phyloP scores from a whole-genome alignment of 2,329 filamentous ascomycete genomes.

The Neonectria punicea region DNA sequence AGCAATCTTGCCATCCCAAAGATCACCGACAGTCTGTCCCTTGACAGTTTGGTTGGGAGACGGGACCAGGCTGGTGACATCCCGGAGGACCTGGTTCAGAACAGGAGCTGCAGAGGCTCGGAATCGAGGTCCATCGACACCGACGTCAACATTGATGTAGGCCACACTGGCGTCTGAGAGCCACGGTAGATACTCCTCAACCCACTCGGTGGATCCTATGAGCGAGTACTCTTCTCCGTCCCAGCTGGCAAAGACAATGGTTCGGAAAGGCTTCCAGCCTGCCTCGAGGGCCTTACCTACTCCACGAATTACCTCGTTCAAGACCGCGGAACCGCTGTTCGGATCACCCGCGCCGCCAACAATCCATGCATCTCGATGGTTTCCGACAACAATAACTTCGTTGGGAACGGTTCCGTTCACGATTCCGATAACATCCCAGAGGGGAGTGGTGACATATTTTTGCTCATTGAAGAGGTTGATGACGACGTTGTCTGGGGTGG shows the following conservation, averaged over 20 bases:
- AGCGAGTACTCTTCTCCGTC: slow-evolving; percentile 88
- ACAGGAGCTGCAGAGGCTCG: slow-evolving; percentile 75
- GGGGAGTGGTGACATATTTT: slow-evolving; percentile 81
- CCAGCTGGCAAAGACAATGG: slow-evolving; percentile 89
- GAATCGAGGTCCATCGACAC: slow-evolving; percentile 73
- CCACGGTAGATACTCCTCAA: slow-evolving; percentile 90
- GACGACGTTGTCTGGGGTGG: slow-evolving; percentile 76
- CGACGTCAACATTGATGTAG: slow-evolving; percentile 88
- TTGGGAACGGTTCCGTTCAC: slow-evolving; percentile 88
- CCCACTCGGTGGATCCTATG: slow-evolving; percentile 90
- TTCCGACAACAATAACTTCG: slow-evolving; percentile 90
- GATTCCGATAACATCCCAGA: slow-evolving; percentile 93
- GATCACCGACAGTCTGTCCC: slow-evolving; percentile 76
- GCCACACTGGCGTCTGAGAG: slow-evolving; percentile 77
- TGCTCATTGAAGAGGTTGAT: slow-evolving; percentile 83
- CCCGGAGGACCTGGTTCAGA: slow-evolving; percentile 76
- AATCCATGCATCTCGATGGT: slow-evolving; percentile 92
- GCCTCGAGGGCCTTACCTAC: slow-evolving; percentile 77
- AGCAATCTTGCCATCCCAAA: slow-evolving; percentile 70
- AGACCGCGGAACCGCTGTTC: slow-evolving; percentile 81
- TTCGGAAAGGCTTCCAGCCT: slow-evolving; percentile 74
- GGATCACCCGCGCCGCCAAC: slow-evolving; percentile 86
- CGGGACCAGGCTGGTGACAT: slow-evolving; percentile 70
- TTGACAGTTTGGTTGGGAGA: slow-evolving; percentile 81
- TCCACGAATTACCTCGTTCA: slow-evolving; percentile 82